Evolutionary conservation across 768 basidiomycete genomes (phyloP).

Genomic region (Lactarius hatsudake): DNA sequence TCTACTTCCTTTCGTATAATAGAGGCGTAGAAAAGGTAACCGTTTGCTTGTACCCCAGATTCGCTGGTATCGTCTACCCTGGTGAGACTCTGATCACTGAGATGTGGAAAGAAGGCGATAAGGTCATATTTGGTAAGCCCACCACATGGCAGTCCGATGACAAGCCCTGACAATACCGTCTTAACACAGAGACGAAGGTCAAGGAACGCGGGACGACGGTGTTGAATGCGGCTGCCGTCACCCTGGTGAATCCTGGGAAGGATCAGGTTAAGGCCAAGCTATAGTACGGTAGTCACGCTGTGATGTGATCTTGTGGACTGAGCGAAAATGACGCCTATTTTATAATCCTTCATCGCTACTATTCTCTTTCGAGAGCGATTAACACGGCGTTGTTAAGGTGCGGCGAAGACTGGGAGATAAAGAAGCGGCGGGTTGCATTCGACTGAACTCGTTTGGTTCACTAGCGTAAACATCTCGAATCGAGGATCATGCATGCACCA

Average conservation of each 20-base stretch:
- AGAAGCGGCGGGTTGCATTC: background rate
- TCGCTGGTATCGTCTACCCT: constrained; percentile 89
- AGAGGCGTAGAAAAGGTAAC: constrained; percentile 7
- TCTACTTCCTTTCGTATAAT: background rate
- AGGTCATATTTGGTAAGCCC: constrained; percentile 84
- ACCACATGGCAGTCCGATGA: background rate
- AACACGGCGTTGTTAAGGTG: background rate
- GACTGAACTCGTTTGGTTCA: background rate
- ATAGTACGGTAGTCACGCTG: constrained; percentile 34
- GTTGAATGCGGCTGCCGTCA: constrained; percentile 79
- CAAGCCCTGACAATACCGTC: background rate
- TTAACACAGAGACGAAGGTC: constrained; percentile 68
- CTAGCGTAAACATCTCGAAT: no score
- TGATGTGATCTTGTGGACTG: background rate
- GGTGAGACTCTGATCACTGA: constrained; percentile 93
- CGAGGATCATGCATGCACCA: no score
- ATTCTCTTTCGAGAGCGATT: background rate
- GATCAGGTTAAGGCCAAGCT: constrained; percentile 56
- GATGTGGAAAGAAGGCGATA: constrained; percentile 97
- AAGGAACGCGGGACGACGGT: constrained; percentile 79
- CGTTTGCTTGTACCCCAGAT: constrained; percentile 43
- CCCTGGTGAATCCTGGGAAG: constrained; percentile 45
- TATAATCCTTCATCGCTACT: background rate
- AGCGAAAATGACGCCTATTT: background rate
- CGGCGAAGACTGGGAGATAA: background rate